Percentiles rank a stretch among this genome's conserved stretches.
Conservation (phyloP, 805 yeast species). For the Metschnikowia noctiluminum region DNA sequence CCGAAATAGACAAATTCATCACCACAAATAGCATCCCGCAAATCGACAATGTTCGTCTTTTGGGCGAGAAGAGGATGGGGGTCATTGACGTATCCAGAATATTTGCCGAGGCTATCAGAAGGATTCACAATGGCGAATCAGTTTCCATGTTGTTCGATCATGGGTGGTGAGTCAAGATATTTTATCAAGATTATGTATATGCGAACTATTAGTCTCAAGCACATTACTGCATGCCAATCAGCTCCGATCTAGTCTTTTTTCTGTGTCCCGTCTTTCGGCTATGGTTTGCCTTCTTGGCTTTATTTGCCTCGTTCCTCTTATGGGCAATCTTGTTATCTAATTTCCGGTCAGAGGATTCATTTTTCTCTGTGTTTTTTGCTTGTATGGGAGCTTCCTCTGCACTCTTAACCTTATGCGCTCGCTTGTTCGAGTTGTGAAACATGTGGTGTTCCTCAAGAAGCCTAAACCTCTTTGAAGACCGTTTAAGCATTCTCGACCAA, state of each 20-base stretch:
- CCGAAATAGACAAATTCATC: slow-evolving; percentile 77
- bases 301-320: slow-evolving; percentile 48
- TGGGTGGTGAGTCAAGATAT: slow-evolving; percentile 43
- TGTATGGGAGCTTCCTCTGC: slow-evolving; percentile 12
- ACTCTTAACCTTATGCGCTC: neutral
- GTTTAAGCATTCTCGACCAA: slow-evolving; percentile 76
- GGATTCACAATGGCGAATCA: slow-evolving; percentile 96
- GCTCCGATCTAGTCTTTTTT: slow-evolving; percentile 42
- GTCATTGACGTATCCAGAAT: slow-evolving; percentile 85
- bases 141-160: slow-evolving; percentile 92
- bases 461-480: slow-evolving; percentile 59
- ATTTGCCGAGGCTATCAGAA: slow-evolving; percentile 90
- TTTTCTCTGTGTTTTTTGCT: neutral
- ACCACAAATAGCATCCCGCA: slow-evolving; percentile 94
- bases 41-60: slow-evolving; percentile 44
- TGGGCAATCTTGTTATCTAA: slow-evolving; percentile 3
- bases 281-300: slow-evolving; percentile 59
- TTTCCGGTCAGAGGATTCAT: neutral
- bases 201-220: neutral
- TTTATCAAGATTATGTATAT: neutral
- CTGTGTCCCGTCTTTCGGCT: slow-evolving; percentile 62
- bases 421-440: slow-evolving; percentile 11
- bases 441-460: slow-evolving; percentile 56
- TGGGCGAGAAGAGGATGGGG: slow-evolving; percentile 61
- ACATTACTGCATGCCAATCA: slow-evolving; percentile 23